Evolutionary conservation across 495 filamentous ascomycete genomes (phyloP).

Genomic region (Chaetomium tenue): DNA sequence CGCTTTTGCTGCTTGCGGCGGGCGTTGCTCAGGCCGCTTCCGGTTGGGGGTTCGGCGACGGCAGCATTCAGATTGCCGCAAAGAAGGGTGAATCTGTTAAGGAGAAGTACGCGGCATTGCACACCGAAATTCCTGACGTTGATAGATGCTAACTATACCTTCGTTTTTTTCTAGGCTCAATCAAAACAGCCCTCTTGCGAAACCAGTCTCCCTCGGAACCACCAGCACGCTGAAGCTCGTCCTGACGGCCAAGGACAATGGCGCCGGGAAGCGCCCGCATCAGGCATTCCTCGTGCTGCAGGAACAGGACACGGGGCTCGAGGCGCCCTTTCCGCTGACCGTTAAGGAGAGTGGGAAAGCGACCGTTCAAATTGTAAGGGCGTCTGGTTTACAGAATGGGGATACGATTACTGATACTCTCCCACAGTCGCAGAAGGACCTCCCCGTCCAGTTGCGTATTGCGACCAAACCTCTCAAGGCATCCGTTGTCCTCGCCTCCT

Average conservation of each 20-base stretch:
- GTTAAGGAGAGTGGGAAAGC: conserved; percentile 87
- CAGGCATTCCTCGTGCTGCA: conserved; percentile 86
- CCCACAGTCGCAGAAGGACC: conserved; percentile 77
- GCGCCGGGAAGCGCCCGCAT: conserved; percentile 77
- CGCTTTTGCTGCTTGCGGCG: conserved; percentile 48
- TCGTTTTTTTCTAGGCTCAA: conserved; percentile 52
- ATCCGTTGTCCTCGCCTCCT: conserved; percentile 79
- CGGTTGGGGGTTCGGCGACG: conserved; percentile 84
- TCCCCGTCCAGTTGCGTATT: conserved; percentile 77
- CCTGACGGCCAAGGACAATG: conserved; percentile 75
- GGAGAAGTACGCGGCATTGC: conserved; percentile 60
- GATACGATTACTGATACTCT: conserved; percentile 14
- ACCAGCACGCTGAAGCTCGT: conserved; percentile 77
- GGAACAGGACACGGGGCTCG: conserved; percentile 70
- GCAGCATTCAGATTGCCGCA: conserved; percentile 68
- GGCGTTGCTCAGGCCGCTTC: conserved; percentile 60
- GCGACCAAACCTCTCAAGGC: conserved; percentile 66
- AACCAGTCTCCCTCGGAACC: conserved; percentile 61
- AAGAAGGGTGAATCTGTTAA: conserved; percentile 68
- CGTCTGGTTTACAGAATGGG: not conserved
- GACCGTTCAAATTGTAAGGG: conserved; percentile 73
- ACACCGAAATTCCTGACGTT: too few species aligned
- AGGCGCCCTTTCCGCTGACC: conserved; percentile 82
- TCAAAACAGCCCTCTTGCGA: conserved; percentile 60
- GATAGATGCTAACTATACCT: not conserved